Evolutionary conservation across 192 early-diverging fungal genomes (phyloP).

Genomic region (Umbelopsis sp.): DNA sequence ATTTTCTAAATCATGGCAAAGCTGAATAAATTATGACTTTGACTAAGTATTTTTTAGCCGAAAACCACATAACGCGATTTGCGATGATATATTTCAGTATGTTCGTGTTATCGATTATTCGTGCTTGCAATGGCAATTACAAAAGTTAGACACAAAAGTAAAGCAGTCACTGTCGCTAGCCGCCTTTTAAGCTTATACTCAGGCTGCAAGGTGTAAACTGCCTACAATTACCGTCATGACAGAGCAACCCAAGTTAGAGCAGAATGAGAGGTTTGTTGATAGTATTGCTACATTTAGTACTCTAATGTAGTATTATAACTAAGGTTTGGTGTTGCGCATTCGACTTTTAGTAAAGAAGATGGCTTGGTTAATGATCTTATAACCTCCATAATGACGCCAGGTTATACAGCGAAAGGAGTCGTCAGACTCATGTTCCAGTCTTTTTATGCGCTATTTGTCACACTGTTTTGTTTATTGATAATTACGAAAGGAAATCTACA

Average conservation of each 20-base stretch:
- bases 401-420: conserved; percentile 39
- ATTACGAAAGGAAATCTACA: conserved; percentile 38
- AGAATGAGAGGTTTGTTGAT: background rate
- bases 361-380: conserved; percentile 33
- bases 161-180: too few relatives aligned
- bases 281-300: background rate
- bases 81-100: too few relatives aligned
- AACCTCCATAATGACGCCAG: conserved; percentile 42
- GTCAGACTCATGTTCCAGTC: conserved; percentile 38
- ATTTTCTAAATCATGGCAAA: too few relatives aligned
- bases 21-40: too few relatives aligned
- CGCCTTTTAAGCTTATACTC: too few relatives aligned
- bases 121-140: too few relatives aligned
- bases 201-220: too few relatives aligned
- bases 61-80: too few relatives aligned
- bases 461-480: conserved; percentile 25
- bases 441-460: conserved; percentile 42
- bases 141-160: too few relatives aligned
- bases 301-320: background rate
- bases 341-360: background rate
- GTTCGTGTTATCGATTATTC: too few relatives aligned
- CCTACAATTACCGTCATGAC: background rate
- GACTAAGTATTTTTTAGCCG: background rate
- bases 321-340: background rate
- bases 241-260: background rate